A percentile compares a stretch with the other conserved stretches of the same genome.
Conservation (phyloP, 2,329 filamentous ascomycete genomes). For the Camillea tinctor region DNA sequence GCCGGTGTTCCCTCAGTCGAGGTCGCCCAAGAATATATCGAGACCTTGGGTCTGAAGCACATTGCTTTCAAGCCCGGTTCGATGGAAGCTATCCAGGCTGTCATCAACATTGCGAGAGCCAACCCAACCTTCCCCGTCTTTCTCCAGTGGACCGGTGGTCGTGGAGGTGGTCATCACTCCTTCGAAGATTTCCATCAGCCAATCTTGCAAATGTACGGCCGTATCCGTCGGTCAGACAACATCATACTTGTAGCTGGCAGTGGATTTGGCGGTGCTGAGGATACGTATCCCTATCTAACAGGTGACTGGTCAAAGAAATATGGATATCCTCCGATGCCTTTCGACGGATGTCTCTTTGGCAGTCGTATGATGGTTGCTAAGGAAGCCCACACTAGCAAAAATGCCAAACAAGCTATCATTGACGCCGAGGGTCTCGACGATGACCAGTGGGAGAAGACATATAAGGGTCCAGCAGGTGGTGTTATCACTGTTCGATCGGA, state of each 20-base stretch:
- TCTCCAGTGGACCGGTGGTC: constrained; percentile 91
- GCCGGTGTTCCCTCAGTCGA: constrained; percentile 93
- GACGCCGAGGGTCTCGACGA: constrained; percentile 83
- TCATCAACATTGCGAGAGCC: constrained; percentile 92
- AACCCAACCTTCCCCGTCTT: constrained; percentile 92
- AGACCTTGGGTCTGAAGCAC: constrained; percentile 88
- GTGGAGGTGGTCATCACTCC: constrained; percentile 91
- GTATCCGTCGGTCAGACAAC: constrained; percentile 82
- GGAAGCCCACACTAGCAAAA: constrained; percentile 84
- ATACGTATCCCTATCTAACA: constrained; percentile 89
- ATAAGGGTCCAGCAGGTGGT: constrained; percentile 86
- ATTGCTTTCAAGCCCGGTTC: constrained; percentile 95
- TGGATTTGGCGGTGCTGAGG: constrained; percentile 85
- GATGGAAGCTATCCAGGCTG: constrained; percentile 80
- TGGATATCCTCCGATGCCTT: constrained; percentile 90
- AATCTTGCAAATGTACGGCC: constrained; percentile 85
- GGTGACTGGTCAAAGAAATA: constrained; percentile 85
- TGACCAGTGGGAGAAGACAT: constrained; percentile 85
- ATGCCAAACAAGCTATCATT: constrained; percentile 86
- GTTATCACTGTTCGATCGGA: constrained; percentile 96
- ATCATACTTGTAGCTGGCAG: constrained; percentile 87
- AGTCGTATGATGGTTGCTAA: constrained; percentile 95
- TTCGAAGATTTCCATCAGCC: constrained; percentile 95
- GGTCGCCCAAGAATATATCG: constrained; percentile 89
- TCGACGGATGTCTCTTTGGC: constrained; percentile 86